These are phyloP conservation scores for Chrysopogon serrulatus DNA, from an alignment of 176 grass and related monocot species.

Conservation along the genomic window DNA sequence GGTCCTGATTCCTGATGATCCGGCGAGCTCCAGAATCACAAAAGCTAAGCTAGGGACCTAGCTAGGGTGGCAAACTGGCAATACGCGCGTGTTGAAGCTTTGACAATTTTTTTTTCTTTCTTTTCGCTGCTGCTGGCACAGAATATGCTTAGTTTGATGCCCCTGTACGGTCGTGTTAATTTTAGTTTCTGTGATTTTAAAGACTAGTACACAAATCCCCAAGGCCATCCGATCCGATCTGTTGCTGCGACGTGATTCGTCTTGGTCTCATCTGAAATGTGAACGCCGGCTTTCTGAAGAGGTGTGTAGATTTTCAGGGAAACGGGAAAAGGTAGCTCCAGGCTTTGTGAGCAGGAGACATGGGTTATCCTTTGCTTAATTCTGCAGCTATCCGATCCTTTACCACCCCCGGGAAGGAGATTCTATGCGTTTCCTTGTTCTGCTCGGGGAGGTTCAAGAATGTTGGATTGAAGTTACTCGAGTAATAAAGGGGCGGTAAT, in stretches of 20 bases:
- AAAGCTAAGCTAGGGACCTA: neutral
- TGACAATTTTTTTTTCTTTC: neutral
- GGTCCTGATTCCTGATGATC: neutral
- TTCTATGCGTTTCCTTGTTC: neutral
- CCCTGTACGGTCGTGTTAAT: neutral
- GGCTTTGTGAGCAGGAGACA: neutral
- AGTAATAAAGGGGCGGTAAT: neutral
- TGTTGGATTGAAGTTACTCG: neutral
- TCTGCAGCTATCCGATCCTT: constrained; percentile 4
- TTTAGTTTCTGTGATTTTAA: too few species aligned
- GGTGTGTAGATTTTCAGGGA: neutral
- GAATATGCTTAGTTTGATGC: neutral
- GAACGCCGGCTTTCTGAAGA: neutral
- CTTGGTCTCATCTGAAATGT: neutral
- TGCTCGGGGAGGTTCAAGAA: neutral
- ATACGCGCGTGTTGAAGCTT: neutral
- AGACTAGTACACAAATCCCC: neutral
- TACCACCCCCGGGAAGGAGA: neutral
- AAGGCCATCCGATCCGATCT: neutral
- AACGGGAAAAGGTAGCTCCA: neutral
- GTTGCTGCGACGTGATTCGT: neutral
- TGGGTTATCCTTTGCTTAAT: constrained; percentile 27
- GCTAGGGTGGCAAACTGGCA: too few species aligned
- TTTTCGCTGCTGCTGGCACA: neutral
- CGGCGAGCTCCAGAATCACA: neutral